Evolutionary conservation across 805 yeast genomes (phyloP).

Genomic region (Cyberlindnera lachancei): DNA sequence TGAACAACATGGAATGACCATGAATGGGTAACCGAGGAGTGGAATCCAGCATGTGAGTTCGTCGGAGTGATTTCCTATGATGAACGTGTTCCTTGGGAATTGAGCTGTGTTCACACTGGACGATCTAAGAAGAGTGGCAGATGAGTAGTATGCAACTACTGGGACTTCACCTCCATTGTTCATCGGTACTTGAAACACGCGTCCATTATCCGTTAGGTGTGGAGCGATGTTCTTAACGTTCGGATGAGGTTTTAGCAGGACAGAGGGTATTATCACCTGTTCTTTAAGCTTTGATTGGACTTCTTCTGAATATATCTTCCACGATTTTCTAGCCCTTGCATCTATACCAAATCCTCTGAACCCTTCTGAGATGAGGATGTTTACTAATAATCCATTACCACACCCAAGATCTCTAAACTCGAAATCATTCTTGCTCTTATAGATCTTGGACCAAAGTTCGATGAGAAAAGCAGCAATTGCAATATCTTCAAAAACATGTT

Average conservation of each 20-base stretch:
- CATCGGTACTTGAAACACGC: conserved; percentile 41
- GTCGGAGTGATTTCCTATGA: conserved; percentile 93
- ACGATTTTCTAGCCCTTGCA: conserved; percentile 82
- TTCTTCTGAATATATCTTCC: conserved; percentile 67
- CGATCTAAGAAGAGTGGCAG: conserved; percentile 38
- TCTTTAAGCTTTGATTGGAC: conserved; percentile 56
- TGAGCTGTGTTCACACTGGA: conserved; percentile 54
- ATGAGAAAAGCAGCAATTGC: conserved; percentile 93
- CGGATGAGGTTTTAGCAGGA: conserved; percentile 65
- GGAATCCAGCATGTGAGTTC: conserved; percentile 97
- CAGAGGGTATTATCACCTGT: conserved; percentile 77
- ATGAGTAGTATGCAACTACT: conserved; percentile 42
- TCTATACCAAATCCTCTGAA: conserved; percentile 80
- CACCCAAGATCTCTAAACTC: conserved; percentile 89
- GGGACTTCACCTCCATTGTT: conserved; percentile 29
- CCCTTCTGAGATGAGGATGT: conserved; percentile 72
- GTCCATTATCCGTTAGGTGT: conserved; percentile 50
- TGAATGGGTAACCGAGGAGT: conserved; percentile 72
- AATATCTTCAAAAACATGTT: conserved; percentile 93
- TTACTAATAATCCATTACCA: conserved; percentile 85
- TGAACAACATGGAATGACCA: conserved; percentile 94
- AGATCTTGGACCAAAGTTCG: conserved; percentile 67
- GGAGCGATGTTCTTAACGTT: conserved; percentile 47
- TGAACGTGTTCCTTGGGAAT: conserved; percentile 63
- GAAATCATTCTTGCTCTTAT: conserved; percentile 33